phyloP scores from a whole-genome alignment of 306 rosid species.

The Inga leiocalycina region DNA sequence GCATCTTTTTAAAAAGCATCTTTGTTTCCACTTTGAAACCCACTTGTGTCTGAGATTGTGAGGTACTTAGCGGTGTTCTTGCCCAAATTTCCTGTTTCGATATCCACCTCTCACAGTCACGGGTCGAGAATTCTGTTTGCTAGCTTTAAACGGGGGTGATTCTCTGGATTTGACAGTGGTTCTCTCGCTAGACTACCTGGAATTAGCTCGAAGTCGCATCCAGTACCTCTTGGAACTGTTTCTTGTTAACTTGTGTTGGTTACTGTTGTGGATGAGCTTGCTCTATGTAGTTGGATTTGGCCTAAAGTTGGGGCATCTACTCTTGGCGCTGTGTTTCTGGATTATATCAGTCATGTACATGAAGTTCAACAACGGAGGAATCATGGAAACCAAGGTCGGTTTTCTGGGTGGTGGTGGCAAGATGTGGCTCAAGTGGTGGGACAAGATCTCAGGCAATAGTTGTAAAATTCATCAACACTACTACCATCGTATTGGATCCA shows the following conservation, averaged over 20 bases:
- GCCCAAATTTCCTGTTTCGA: slow-evolving; percentile 24
- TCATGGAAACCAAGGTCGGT: slow-evolving; percentile 64
- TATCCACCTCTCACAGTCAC: slow-evolving; percentile 30
- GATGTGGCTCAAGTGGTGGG: slow-evolving; percentile 75
- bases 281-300: slow-evolving; percentile 82
- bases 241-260: slow-evolving; percentile 53
- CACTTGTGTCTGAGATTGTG: slow-evolving; percentile 39
- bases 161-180: slow-evolving; percentile 68
- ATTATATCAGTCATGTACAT: slow-evolving; percentile 65
- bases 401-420: slow-evolving; percentile 51
- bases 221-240: slow-evolving; percentile 54
- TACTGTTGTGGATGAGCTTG: slow-evolving; percentile 78
- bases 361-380: slow-evolving; percentile 64
- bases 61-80: slow-evolving; percentile 36
- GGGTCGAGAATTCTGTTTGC: slow-evolving; percentile 37
- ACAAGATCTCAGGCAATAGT: slow-evolving; percentile 49
- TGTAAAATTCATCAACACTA: slow-evolving; percentile 55
- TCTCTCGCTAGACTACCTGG: slow-evolving; percentile 42
- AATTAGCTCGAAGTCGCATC: slow-evolving; percentile 45
- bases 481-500: slow-evolving; percentile 60
- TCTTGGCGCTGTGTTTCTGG: slow-evolving; percentile 80
- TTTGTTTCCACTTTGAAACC: slow-evolving; percentile 15
- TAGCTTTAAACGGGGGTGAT: slow-evolving; percentile 47
- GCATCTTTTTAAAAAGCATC: slow-evolving; percentile 52
- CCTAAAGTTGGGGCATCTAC: slow-evolving; percentile 79